These are phyloP conservation scores for Lentinus brumalis DNA, from an alignment of 768 basidiomycete genomes.

Conservation along the genomic window DNA sequence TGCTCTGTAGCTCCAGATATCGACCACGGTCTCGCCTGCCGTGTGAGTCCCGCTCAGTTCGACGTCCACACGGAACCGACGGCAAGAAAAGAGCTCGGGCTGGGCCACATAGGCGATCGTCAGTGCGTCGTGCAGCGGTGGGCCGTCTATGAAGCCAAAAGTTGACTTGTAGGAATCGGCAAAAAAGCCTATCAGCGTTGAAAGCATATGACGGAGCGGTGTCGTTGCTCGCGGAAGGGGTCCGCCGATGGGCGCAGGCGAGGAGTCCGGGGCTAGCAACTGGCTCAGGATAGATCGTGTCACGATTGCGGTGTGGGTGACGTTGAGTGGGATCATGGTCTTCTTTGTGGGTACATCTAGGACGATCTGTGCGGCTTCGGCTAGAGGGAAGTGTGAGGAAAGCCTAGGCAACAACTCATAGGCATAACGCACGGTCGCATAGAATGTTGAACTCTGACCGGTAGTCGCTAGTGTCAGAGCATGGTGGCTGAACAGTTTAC, in stretches of 20 bases:
- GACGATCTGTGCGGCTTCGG: constrained; percentile 84
- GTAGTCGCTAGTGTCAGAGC: background rate
- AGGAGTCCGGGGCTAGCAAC: constrained; percentile 42
- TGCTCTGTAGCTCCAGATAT: constrained; percentile 64
- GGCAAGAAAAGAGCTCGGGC: constrained; percentile 65
- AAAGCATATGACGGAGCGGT: constrained; percentile 70
- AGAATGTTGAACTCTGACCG: constrained; percentile 74
- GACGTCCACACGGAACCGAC: constrained; percentile 79
- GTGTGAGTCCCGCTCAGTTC: constrained; percentile 70
- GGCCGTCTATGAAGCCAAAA: constrained; percentile 83
- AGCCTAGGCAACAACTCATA: background rate
- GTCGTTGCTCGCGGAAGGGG: constrained; percentile 33
- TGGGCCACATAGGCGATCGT: constrained; percentile 74
- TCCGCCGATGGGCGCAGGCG: background rate
- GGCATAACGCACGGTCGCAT: constrained; percentile 68
- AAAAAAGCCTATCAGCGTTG: constrained; percentile 75
- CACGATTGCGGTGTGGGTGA: constrained; percentile 85
- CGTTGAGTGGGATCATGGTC: constrained; percentile 84
- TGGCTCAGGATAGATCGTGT: constrained; percentile 52
- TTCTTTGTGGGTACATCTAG: constrained; percentile 68
- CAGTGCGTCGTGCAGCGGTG: constrained; percentile 85
- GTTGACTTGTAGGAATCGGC: constrained; percentile 69
- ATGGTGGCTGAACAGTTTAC: background rate
- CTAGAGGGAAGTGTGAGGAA: constrained; percentile 35
- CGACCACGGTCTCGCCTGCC: constrained; percentile 78